Conservation (phyloP, 176 grass and related monocot genomes). For the Aegilops bicornis region DNA sequence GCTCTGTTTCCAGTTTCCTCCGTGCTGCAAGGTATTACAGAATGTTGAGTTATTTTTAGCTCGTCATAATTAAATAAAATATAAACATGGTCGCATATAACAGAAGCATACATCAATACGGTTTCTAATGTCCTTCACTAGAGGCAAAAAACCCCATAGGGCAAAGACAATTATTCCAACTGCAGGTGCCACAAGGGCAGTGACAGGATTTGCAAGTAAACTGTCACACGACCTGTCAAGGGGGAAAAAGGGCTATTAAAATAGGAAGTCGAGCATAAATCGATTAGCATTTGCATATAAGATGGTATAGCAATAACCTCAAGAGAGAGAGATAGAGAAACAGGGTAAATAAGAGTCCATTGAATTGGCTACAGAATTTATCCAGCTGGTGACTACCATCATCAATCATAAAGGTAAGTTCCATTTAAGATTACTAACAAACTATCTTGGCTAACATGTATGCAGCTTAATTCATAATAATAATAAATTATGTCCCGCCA, state of each 20-base stretch:
- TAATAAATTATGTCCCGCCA: background rate
- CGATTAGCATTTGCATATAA: constrained; percentile 14
- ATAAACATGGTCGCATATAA: background rate
- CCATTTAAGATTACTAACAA: background rate
- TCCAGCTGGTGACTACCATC: constrained; percentile 1
- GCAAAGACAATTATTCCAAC: constrained; percentile 86
- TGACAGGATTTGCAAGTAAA: constrained; percentile 55
- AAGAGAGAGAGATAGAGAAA: constrained; percentile 8
- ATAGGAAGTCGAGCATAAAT: constrained; percentile 2
- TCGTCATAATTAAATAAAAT: background rate
- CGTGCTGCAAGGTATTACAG: constrained; percentile 55
- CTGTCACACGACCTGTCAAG: constrained; percentile 66
- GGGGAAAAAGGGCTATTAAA: constrained; percentile 10
- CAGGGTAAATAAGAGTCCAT: background rate
- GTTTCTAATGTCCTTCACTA: constrained; percentile 70
- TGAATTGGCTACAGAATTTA: background rate
- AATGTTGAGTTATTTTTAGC: constrained; percentile 30
- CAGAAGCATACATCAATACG: constrained; percentile 71
- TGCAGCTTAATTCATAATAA: background rate
- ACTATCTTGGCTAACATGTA: constrained; percentile 10
- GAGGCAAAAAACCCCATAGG: constrained; percentile 76
- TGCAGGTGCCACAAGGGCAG: constrained; percentile 74
- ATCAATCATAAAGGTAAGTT: constrained; percentile 8
- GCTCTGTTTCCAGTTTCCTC: constrained; percentile 92
- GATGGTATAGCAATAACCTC: background rate